Evolutionary conservation across 257 asterid species (phyloP), one percentile per base, ranked within the genome.

Genomic region (Fraxinus pennsylvanica): DNA sequence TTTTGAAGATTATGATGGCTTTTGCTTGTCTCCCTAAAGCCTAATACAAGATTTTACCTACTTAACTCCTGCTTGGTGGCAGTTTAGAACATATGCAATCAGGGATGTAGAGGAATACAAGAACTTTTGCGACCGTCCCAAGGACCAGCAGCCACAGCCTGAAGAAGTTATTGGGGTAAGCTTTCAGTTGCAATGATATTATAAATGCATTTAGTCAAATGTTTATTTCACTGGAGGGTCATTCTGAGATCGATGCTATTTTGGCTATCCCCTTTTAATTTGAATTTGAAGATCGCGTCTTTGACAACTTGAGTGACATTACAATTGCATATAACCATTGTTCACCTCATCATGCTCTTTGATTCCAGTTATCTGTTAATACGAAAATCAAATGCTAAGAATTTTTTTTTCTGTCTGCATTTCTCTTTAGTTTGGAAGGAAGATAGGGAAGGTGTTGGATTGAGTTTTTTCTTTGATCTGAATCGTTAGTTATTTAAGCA

Each of bases 81-180:
- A 96, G 99, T 80, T 96, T 71, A 86, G 96, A 79, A 90, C 99
- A 22, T 89, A 83, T 75, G 98, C 96, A 68, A 92, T 94, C 87
- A 88, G 97, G 84, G 99, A 94, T 81, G 96, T 97, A 13, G 98
- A 93, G 89, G 99, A 96, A 89, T 96, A 96, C 89, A 93, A 85
- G 91, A 93, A 92, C 88, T 93, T 93, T 25, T 96, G 98, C 80
- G 99, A 96, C 85, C 93, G 99, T 38, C 85, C 96, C 63, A 89
- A 83, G 84, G 97, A 96, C 86, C 99, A 96, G 84, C 90, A 92
- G 68, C 97, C 99, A 71, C 95, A 91, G 74, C 96, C 98, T 66
- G 98, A 96, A 80, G 99, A 96, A 92, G 97, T 92, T 83, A 87
- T 96, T 82, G 97, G 91, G 85, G 99, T 95, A 88, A 85, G 92